phyloP scores from a whole-genome alignment of 441 rosid species.

The Adansonia madagascariensis region DNA sequence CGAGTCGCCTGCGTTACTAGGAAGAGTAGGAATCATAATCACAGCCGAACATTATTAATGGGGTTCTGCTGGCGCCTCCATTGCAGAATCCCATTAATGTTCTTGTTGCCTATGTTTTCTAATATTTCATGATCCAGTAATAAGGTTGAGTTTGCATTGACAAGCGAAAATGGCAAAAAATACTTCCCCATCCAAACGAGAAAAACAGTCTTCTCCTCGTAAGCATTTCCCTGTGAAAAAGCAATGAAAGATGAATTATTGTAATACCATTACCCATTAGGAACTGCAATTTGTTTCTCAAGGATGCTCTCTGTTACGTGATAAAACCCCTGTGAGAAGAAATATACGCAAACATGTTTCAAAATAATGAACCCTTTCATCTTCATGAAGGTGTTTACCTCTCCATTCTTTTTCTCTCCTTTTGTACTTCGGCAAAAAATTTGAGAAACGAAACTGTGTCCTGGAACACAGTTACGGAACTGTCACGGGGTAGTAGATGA shows the following conservation, averaged over 20 bases:
- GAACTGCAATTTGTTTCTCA: too few species aligned
- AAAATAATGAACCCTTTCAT: neutral
- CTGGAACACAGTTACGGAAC: slow-evolving; percentile 11
- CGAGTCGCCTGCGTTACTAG: neutral
- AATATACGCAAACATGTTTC: neutral
- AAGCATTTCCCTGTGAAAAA: neutral
- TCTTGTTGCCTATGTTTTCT: neutral
- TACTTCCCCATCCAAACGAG: too few species aligned
- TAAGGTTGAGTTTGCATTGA: too few species aligned
- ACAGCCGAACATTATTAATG: neutral
- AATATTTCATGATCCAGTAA: neutral
- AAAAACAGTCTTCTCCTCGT: too few species aligned
- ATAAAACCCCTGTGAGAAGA: slow-evolving; percentile 4
- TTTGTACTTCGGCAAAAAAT: neutral
- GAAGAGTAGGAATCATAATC: neutral
- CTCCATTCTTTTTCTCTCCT: slow-evolving; percentile 8
- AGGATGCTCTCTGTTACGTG: neutral
- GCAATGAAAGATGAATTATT: neutral
- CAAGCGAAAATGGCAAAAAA: too few species aligned
- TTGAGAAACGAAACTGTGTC: slow-evolving; percentile 13
- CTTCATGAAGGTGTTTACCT: neutral
- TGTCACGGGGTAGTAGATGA: neutral
- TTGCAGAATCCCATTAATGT: neutral
- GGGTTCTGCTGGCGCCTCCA: neutral
- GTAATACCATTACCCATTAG: too few species aligned